Base-by-base conservation (phyloP, 768 basidiomycete species). In the Mycena venus region DNA sequence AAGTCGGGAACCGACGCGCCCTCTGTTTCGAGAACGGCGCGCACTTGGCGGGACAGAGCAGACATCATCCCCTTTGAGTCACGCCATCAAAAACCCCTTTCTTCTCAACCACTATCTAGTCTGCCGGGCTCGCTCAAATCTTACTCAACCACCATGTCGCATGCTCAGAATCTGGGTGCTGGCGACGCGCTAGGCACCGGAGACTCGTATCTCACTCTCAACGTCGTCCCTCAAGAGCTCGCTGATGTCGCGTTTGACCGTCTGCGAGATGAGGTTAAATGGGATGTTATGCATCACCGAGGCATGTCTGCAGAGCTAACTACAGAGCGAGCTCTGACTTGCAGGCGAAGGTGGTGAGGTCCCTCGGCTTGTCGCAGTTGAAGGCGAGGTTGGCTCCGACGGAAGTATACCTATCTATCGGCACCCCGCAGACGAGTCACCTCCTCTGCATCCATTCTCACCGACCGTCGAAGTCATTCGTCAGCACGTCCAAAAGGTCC, bases 351-450 rank as follows among this genome's bases (percentile, higher is more conserved):
- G 94, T 27, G 94, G 94, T 4, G 93, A 95, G 79, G 92, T 93
- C 5, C 92, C 93, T 1, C 83, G 92, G 53, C 79, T 84, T 12
- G 83, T 84, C 1, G 85, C 85, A 11, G 84, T 85, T 21, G 81
- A 85, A 74, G 85, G 85, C 3, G 81, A 83, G 70, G 75, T 84
- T 27, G 70, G 65, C 25, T 78, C 83, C 17, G 85, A 86, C 72
- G 87, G 88, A 53, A 87, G 93, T 77, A 91, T 90, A 79, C 95
- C 95, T 6, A 87, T 96, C 64, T 96, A 96, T 81, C 91, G 95
- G 38, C 94, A 95, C 80, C 95, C 95, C 17, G 90, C 94, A 3
- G 95, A 96, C 80, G 90, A 92, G 76, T 93, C 93, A 0, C 95
- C 95, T 31, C 88, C 90, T 3, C 86, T 95, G 32, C 82, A 83